A percentile compares a stretch with the other conserved stretches of the same genome.
phyloP scores from a whole-genome alignment of 495 filamentous ascomycete species.

The Tuber indicum region DNA sequence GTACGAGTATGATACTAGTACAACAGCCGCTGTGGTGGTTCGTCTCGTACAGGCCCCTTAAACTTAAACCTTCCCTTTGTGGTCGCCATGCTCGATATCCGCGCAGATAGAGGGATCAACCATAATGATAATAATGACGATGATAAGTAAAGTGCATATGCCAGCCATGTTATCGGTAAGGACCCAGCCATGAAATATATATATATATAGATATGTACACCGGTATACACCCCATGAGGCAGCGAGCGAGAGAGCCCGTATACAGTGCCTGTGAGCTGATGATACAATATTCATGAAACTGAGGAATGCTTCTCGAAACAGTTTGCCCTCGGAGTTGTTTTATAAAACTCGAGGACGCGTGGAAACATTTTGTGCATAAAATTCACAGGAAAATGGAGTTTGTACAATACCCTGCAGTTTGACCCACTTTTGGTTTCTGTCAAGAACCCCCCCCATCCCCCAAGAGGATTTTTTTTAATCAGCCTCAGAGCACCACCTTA shows the following conservation, averaged over 20 bases:
- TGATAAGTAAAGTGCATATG: neutral
- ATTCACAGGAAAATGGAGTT: slow-evolving; percentile 1
- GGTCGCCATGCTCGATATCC: neutral
- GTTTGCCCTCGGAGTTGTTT: slow-evolving; percentile 22
- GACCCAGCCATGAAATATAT: neutral
- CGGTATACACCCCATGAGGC: neutral
- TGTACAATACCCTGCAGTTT: neutral
- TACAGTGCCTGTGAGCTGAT: neutral
- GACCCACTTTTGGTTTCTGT: neutral
- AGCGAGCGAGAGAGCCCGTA: neutral
- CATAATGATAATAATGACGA: neutral
- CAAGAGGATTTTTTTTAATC: neutral
- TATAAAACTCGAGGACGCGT: slow-evolving; percentile 28
- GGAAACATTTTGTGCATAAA: slow-evolving; percentile 36
- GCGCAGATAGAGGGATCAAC: neutral
- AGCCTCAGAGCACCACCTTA: neutral
- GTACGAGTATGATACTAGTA: neutral
- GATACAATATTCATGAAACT: neutral
- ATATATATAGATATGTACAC: neutral
- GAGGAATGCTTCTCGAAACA: slow-evolving; percentile 18
- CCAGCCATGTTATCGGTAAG: neutral
- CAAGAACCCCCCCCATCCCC: slow-evolving; percentile 1
- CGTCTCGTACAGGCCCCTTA: neutral
- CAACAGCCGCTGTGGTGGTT: neutral
- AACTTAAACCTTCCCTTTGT: neutral